These are phyloP conservation scores for Exobasidium rhododendri DNA, from an alignment of 1,284 basidiomycete species.

Conservation along the genomic window DNA sequence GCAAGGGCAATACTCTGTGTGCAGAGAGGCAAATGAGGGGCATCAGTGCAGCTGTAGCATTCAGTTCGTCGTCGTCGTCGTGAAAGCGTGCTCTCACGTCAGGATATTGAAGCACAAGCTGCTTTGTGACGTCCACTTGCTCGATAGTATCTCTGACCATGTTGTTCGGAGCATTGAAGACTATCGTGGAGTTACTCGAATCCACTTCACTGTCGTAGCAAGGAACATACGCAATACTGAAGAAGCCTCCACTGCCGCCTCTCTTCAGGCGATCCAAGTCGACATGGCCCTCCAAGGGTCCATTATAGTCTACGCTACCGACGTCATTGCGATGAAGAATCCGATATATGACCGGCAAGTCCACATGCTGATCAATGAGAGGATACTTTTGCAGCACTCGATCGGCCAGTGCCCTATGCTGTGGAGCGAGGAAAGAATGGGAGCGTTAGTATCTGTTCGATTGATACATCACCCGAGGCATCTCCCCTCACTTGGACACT, in stretches of 20 bases:
- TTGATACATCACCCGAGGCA: no score
- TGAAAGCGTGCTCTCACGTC: neutral
- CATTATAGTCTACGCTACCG: conserved; percentile 6
- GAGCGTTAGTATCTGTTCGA: no score
- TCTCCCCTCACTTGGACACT: neutral
- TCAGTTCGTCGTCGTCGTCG: no score
- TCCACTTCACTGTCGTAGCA: conserved; percentile 2
- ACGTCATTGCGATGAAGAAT: conserved; percentile 3
- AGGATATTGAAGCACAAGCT: neutral
- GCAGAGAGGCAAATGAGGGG: no score
- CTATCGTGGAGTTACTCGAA: neutral
- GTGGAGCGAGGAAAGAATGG: neutral
- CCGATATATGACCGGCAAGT: conserved; percentile 10
- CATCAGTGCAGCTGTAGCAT: no score
- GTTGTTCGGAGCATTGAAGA: conserved; percentile 10
- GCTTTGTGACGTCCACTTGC: conserved; percentile 18
- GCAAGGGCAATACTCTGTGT: conserved; percentile 16
- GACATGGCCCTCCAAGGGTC: conserved; percentile 2
- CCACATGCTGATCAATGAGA: conserved; percentile 14
- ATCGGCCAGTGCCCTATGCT: neutral
- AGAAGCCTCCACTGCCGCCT: conserved; percentile 12
- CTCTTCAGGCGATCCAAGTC: conserved; percentile 1
- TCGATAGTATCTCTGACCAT: conserved; percentile 17
- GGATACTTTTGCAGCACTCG: conserved; percentile 2
- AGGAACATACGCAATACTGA: conserved; percentile 10